Evolutionary conservation across 2,329 filamentous ascomycete genomes (phyloP).

Genomic region (Aspergillus quadrilineatus): DNA sequence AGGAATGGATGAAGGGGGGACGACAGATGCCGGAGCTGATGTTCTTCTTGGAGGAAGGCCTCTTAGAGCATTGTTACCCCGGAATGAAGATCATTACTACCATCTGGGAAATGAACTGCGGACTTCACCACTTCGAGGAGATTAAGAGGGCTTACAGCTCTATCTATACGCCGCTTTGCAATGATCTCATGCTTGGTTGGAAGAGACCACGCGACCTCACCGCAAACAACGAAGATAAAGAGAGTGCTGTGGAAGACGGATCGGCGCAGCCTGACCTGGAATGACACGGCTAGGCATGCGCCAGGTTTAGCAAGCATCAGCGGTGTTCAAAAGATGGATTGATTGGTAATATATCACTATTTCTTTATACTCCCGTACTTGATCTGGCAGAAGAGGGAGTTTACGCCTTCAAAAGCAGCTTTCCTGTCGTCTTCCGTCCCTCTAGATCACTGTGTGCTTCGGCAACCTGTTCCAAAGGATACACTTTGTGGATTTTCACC

Average conservation of each 20-base stretch:
- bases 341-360: background rate
- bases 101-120: constrained; percentile 59
- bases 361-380: background rate
- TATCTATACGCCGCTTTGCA: constrained; percentile 65
- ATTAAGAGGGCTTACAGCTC: constrained; percentile 57
- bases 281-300: background rate
- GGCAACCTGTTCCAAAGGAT: constrained; percentile 70
- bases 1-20: constrained; percentile 23
- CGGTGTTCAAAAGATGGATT: background rate
- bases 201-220: constrained; percentile 52
- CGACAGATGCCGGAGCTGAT: constrained; percentile 38
- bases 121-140: constrained; percentile 64
- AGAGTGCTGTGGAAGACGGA: background rate
- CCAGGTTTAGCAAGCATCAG: background rate
- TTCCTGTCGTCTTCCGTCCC: constrained; percentile 78
- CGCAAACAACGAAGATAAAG: constrained; percentile 11
- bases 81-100: constrained; percentile 64
- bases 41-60: constrained; percentile 68
- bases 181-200: constrained; percentile 68
- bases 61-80: constrained; percentile 57
- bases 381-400: background rate
- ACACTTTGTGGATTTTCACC: constrained; percentile 72
- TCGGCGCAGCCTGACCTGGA: background rate
- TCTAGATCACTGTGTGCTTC: constrained; percentile 77
- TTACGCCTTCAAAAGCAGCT: constrained; percentile 70